phyloP scores from a whole-genome alignment of 2,329 filamentous ascomycete species.

The Exophiala calicioides region DNA sequence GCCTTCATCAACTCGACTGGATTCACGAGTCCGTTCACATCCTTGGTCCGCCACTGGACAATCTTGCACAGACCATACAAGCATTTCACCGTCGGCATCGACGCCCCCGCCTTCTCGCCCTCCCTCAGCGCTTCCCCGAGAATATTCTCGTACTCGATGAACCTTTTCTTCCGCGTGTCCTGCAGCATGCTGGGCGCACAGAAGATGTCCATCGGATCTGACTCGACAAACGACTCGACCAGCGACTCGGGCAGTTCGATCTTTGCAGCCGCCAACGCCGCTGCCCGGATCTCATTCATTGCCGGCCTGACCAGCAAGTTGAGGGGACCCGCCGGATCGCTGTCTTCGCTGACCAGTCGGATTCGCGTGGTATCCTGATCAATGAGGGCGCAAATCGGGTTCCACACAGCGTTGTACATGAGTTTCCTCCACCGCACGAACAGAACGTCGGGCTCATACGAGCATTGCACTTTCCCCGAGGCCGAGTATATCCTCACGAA shows the following conservation, averaged over 20 bases:
- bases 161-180: constrained; percentile 53
- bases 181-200: constrained; percentile 58
- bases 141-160: constrained; percentile 59
- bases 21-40: constrained; percentile 29
- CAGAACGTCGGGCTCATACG: constrained; percentile 38
- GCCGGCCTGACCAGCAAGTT: constrained; percentile 54
- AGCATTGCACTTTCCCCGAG: constrained; percentile 47
- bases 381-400: constrained; percentile 55
- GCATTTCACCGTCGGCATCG: constrained; percentile 32
- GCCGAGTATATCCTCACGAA: constrained; percentile 54
- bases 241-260: constrained; percentile 47
- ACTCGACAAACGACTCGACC: constrained; percentile 49
- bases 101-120: constrained; percentile 50
- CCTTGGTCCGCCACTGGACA: constrained; percentile 34
- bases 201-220: constrained; percentile 52
- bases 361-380: constrained; percentile 55
- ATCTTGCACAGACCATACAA: constrained; percentile 36
- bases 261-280: constrained; percentile 48
- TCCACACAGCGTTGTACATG: constrained; percentile 54
- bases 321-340: constrained; percentile 36
- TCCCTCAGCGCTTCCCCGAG: constrained; percentile 59
- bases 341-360: constrained; percentile 45
- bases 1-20: constrained; percentile 21
- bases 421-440: constrained; percentile 43
- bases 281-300: constrained; percentile 49